phyloP scores from a whole-genome alignment of 768 basidiomycete genomes.

The Macrolepiota fuliginosa region DNA sequence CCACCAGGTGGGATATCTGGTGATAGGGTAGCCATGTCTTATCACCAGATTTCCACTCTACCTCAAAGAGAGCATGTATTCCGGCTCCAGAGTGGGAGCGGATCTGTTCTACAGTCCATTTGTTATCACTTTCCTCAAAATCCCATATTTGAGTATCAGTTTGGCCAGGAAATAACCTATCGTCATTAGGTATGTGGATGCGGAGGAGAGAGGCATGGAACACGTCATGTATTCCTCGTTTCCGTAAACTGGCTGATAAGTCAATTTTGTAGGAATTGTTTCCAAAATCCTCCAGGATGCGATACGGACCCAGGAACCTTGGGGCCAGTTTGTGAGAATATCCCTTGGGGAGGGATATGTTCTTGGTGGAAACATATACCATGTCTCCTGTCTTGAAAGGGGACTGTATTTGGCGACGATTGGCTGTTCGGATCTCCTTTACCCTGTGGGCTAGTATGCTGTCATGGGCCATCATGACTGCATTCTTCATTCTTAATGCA shows the following conservation, averaged over 20 bases:
- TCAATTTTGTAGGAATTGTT: constrained; percentile 13
- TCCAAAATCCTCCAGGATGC: constrained; percentile 7
- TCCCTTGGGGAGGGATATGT: constrained; percentile 9
- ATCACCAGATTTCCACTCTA: constrained; percentile 29
- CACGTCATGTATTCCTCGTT: constrained; percentile 23
- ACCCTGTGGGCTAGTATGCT: constrained; percentile 26
- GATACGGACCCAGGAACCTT: constrained; percentile 15
- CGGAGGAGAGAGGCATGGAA: constrained; percentile 34
- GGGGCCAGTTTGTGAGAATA: constrained; percentile 14
- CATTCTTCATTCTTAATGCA: constrained; percentile 13
- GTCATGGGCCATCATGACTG: constrained; percentile 27
- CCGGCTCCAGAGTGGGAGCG: constrained; percentile 19
- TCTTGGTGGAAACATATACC: constrained; percentile 17
- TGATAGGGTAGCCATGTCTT: constrained; percentile 29
- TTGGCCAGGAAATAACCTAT: constrained; percentile 26
- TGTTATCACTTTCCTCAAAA: constrained; percentile 13
- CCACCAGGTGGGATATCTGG: constrained; percentile 3
- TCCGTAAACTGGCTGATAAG: constrained; percentile 14
- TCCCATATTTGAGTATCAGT: constrained; percentile 16
- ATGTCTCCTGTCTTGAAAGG: constrained; percentile 11
- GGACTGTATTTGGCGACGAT: constrained; percentile 6
- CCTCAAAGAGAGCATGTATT: constrained; percentile 20
- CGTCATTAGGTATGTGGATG: constrained; percentile 28
- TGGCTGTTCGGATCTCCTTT: constrained; percentile 23
- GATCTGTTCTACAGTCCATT: constrained; percentile 28